Evolutionary conservation across 495 filamentous ascomycete genomes (phyloP).

Genomic region (Xylaria longipes): DNA sequence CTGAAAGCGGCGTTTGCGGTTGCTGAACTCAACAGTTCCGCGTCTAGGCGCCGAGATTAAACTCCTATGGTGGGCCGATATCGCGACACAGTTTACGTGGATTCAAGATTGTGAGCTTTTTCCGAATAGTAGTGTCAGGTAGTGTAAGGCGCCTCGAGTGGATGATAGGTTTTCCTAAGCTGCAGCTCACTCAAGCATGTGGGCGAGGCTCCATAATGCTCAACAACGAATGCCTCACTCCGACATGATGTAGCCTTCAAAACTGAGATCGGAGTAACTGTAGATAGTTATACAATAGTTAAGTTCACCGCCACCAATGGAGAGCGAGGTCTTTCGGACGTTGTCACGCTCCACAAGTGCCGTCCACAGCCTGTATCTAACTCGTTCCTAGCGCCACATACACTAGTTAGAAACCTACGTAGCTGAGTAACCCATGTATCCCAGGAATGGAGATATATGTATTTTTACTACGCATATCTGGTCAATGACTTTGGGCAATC

Average conservation of each 20-base stretch:
- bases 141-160: background rate
- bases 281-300: background rate
- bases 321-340: background rate
- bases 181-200: background rate
- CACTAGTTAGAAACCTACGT: background rate
- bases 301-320: background rate
- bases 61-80: constrained; percentile 14
- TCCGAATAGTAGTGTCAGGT: background rate
- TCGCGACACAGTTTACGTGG: constrained; percentile 14
- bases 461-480: background rate
- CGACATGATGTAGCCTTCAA: background rate
- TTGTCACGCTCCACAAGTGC: constrained; percentile 15
- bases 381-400: constrained; percentile 15
- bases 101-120: background rate
- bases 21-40: background rate
- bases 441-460: constrained; percentile 1
- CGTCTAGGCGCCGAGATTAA: background rate
- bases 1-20: background rate
- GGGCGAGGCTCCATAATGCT: background rate
- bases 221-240: background rate
- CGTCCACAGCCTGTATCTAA: background rate
- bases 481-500: background rate
- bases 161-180: background rate
- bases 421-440: constrained; percentile 9
- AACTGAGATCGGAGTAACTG: background rate